Evolutionary conservation across 2,329 filamentous ascomycete species (phyloP).

Genomic region (Lachnellula hyalina): DNA sequence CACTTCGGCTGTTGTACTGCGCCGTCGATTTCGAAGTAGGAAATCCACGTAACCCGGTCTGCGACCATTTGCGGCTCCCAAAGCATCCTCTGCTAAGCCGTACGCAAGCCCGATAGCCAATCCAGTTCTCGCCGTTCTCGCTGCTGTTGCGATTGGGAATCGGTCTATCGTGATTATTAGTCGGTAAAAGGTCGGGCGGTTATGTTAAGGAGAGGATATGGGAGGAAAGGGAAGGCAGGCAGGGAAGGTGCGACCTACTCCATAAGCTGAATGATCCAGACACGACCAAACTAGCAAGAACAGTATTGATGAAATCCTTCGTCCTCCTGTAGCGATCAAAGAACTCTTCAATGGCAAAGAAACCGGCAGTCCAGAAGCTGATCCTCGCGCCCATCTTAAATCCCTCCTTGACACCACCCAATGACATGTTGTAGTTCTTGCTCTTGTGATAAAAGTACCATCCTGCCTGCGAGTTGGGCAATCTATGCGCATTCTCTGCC

Average conservation of each 20-base stretch:
- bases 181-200: neutral
- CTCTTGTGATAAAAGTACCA: conserved; percentile 99
- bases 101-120: conserved; percentile 74
- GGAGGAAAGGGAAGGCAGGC: too few species aligned
- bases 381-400: conserved; percentile 67
- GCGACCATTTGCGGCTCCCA: conserved; percentile 65
- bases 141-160: conserved; percentile 71
- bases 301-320: conserved; percentile 74
- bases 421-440: conserved; percentile 86
- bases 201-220: neutral
- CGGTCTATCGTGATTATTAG: conserved; percentile 49
- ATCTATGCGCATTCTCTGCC: conserved; percentile 91
- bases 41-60: conserved; percentile 71
- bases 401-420: conserved; percentile 74
- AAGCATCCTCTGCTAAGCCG: conserved; percentile 72
- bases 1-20: neutral
- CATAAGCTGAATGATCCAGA: conserved; percentile 83
- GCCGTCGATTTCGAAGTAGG: conserved; percentile 40
- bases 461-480: conserved; percentile 73
- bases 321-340: conserved; percentile 67
- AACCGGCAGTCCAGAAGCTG: conserved; percentile 66
- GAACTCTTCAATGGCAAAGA: conserved; percentile 78
- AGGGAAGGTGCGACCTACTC: conserved; percentile 50
- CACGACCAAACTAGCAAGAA: conserved; percentile 76
- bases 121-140: conserved; percentile 73